phyloP scores from a whole-genome alignment of 2,329 filamentous ascomycete species.

The Dactylellina parvicollis region DNA sequence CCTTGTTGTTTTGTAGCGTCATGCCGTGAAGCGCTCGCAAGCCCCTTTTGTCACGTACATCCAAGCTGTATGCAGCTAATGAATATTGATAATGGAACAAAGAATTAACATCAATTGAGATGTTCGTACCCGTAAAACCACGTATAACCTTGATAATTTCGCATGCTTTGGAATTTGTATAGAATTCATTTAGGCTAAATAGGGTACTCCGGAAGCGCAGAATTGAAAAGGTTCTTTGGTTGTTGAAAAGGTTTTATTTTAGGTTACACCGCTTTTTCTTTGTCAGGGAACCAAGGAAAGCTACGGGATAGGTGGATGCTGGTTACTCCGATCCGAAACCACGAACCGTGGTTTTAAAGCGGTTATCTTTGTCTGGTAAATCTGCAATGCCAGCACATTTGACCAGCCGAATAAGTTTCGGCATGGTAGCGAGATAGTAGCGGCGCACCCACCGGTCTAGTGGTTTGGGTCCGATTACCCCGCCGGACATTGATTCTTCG shows the following conservation, averaged over 20 bases:
- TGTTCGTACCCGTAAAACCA: constrained; percentile 14
- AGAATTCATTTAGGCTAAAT: constrained; percentile 25
- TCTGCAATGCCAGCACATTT: constrained; percentile 42
- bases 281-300: background rate
- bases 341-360: constrained; percentile 3
- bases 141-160: no score
- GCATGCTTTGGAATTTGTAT: no score
- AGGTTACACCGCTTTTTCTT: constrained; percentile 6
- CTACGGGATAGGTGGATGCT: constrained; percentile 37
- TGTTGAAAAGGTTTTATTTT: constrained; percentile 8
- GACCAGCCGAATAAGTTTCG: constrained; percentile 32
- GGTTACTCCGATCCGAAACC: constrained; percentile 38
- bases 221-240: background rate
- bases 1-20: constrained; percentile 24
- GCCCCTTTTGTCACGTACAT: constrained; percentile 29
- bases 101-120: no score
- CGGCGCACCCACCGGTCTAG: constrained; percentile 13
- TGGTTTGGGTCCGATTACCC: background rate
- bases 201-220: background rate
- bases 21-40: constrained; percentile 11
- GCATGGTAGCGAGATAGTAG: constrained; percentile 31
- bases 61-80: constrained; percentile 30
- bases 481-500: no score
- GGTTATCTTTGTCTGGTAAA: background rate
- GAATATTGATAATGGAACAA: constrained; percentile 45